phyloP scores from a whole-genome alignment of 202 grass and related monocot genomes.

The Carex arenaria region DNA sequence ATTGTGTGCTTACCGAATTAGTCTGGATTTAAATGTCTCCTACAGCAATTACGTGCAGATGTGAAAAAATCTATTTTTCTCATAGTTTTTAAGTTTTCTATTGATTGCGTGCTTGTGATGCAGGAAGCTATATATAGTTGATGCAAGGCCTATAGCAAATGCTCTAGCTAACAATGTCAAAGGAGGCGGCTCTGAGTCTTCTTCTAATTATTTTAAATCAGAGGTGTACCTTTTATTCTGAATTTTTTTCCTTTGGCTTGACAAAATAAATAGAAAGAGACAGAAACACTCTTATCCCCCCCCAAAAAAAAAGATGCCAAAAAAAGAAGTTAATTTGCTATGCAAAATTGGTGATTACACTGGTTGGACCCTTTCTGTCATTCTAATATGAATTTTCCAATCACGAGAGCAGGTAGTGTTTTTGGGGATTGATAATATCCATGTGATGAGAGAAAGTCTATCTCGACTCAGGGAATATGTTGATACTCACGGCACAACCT shows the following conservation, averaged over 20 bases:
- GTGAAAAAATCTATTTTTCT: neutral
- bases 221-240: slow-evolving; percentile 44
- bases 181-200: slow-evolving; percentile 95
- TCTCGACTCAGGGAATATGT: slow-evolving; percentile 95
- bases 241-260: neutral
- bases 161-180: slow-evolving; percentile 95
- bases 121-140: slow-evolving; percentile 98
- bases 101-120: slow-evolving; percentile 21
- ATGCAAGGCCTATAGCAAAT: slow-evolving; percentile 96
- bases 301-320: neutral
- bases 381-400: slow-evolving; percentile 33
- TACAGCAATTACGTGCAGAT: slow-evolving; percentile 8
- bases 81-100: slow-evolving; percentile 21
- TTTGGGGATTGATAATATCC: slow-evolving; percentile 96
- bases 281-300: neutral
- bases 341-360: neutral
- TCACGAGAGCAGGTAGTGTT: slow-evolving; percentile 69
- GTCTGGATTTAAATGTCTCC: slow-evolving; percentile 3
- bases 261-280: neutral
- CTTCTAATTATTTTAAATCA: slow-evolving; percentile 87
- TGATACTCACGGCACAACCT: slow-evolving; percentile 73
- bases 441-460: slow-evolving; percentile 97
- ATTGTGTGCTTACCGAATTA: slow-evolving; percentile 1
- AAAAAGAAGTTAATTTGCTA: slow-evolving; percentile 4
- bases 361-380: slow-evolving; percentile 1